Conservation (phyloP, 805 yeast species). For the Yamadazyma sp. region DNA sequence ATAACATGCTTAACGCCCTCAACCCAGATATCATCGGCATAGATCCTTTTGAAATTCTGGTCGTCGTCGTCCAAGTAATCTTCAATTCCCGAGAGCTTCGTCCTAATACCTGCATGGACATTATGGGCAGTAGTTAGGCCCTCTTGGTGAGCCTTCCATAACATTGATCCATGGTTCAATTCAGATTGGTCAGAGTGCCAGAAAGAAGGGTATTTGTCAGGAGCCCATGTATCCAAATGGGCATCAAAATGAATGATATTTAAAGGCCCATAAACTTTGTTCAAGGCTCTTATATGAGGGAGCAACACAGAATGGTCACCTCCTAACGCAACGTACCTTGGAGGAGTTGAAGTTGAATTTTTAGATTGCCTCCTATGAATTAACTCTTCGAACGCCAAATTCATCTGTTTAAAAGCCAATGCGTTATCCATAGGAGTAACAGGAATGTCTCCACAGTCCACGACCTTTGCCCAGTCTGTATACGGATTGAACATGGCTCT, state of each 20-base stretch:
- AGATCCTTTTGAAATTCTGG: constrained; percentile 68
- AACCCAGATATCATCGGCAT: constrained; percentile 72
- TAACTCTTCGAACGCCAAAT: constrained; percentile 54
- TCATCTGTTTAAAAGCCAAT: constrained; percentile 55
- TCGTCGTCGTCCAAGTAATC: constrained; percentile 66
- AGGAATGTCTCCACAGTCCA: constrained; percentile 61
- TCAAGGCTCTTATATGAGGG: constrained; percentile 68
- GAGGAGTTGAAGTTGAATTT: constrained; percentile 36
- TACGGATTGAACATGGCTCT: constrained; percentile 60
- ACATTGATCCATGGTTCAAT: constrained; percentile 82
- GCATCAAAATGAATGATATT: constrained; percentile 83
- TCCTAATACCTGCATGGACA: constrained; percentile 75
- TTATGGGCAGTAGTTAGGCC: constrained; percentile 60
- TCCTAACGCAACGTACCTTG: constrained; percentile 70
- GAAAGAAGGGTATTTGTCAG: constrained; percentile 64
- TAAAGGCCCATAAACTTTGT: constrained; percentile 61
- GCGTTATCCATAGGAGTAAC: constrained; percentile 59
- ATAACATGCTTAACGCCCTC: constrained; percentile 63
- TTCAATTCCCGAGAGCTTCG: constrained; percentile 62
- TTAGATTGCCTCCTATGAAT: constrained; percentile 38
- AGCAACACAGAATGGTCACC: constrained; percentile 81
- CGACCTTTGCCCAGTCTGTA: constrained; percentile 45
- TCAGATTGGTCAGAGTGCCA: constrained; percentile 59
- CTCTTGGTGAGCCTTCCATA: constrained; percentile 77
- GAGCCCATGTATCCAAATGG: constrained; percentile 81